Evolutionary conservation across 1,284 basidiomycete species (phyloP).

Genomic region (Veloporphyrellus conicus): DNA sequence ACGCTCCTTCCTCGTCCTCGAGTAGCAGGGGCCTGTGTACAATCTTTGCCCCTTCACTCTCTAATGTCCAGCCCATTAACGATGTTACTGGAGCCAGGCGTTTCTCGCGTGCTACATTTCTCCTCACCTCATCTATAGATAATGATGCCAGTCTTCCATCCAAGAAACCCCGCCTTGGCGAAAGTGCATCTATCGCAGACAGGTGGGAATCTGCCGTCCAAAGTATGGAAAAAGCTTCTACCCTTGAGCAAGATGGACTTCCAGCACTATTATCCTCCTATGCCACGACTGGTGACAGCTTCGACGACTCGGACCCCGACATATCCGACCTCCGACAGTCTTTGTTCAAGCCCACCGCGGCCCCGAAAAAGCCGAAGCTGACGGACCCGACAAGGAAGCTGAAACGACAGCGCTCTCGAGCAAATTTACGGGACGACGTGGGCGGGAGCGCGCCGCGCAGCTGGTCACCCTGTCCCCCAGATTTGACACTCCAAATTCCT

Average conservation of each 20-base stretch:
- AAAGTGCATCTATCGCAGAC: constrained; percentile 11
- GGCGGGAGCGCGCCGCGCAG: not conserved
- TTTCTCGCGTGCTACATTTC: constrained; percentile 27
- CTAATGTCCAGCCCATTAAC: constrained; percentile 16
- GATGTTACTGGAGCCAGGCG: constrained; percentile 23
- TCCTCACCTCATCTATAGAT: constrained; percentile 24
- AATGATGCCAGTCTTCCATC: constrained; percentile 30
- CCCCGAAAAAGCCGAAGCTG: constrained; percentile 7
- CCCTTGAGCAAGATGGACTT: constrained; percentile 40
- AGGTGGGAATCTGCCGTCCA: constrained; percentile 43
- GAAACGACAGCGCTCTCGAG: constrained; percentile 18
- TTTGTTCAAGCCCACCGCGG: not conserved
- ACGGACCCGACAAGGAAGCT: constrained; percentile 14
- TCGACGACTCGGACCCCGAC: constrained; percentile 29
- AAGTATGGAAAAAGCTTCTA: constrained; percentile 33
- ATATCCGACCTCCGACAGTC: constrained; percentile 11
- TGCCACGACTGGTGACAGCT: constrained; percentile 19
- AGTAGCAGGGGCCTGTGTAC: constrained; percentile 26
- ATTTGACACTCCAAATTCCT: constrained; percentile 52
- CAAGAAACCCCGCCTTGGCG: constrained; percentile 41
- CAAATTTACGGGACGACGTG: constrained; percentile 12
- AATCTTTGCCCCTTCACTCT: constrained; percentile 23
- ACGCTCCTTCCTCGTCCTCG: constrained; percentile 27
- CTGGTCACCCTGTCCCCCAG: constrained; percentile 42
- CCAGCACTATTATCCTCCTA: constrained; percentile 39